phyloP scores from a whole-genome alignment of 371 early-diverging fungal genomes.

The Mucor lusitanicus region DNA sequence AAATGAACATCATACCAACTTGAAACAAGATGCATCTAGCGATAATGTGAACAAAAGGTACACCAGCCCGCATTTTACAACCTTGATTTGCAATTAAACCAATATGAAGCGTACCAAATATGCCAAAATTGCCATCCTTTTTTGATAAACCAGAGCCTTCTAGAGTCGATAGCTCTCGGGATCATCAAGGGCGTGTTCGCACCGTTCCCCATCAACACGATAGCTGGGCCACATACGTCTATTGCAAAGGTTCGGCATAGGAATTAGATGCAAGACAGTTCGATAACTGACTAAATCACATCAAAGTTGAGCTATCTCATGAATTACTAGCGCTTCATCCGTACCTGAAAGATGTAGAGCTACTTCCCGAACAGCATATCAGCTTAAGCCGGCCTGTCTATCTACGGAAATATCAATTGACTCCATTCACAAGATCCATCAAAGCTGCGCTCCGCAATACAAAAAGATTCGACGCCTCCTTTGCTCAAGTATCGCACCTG shows the following conservation, averaged over 20 bases:
- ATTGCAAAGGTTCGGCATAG: constrained; percentile 32
- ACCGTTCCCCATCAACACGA: constrained; percentile 29
- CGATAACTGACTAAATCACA: not conserved
- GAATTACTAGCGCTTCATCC: not conserved
- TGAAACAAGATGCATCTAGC: not conserved
- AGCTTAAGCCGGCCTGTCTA: constrained; percentile 40
- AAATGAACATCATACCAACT: not conserved
- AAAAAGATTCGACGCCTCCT: constrained; percentile 29
- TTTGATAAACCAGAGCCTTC: not conserved
- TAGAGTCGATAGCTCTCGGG: not conserved
- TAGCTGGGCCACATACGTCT: constrained; percentile 49
- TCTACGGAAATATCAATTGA: constrained; percentile 39
- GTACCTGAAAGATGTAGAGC: not conserved
- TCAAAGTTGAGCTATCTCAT: constrained; percentile 10
- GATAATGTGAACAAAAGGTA: not conserved
- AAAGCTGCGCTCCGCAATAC: not conserved
- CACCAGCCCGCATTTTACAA: not conserved
- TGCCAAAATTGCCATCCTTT: constrained; percentile 13
- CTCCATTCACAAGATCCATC: constrained; percentile 21
- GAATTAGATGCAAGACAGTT: not conserved
- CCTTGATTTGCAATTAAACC: not conserved
- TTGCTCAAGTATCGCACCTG: constrained; percentile 38
- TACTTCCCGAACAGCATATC: constrained; percentile 28
- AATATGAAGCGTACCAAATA: not conserved
- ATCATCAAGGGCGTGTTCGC: constrained; percentile 29